Conservation (phyloP, 345 rosid species). For the Euclidium syriacum region DNA sequence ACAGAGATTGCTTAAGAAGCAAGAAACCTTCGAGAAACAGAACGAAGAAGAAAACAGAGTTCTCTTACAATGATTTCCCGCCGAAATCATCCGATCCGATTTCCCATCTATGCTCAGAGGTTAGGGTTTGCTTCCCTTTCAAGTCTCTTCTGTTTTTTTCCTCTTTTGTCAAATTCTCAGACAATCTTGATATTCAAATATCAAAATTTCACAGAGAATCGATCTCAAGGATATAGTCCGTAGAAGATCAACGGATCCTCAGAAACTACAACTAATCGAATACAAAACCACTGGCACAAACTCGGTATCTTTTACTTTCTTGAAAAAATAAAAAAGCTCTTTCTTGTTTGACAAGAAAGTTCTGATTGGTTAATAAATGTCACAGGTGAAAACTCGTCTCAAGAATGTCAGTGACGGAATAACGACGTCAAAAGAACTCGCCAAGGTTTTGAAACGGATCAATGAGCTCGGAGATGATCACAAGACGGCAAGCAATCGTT, state of each 20-base stretch:
- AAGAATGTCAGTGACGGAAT: conserved; percentile 61
- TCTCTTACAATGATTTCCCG: conserved; percentile 27
- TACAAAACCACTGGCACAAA: conserved; percentile 9
- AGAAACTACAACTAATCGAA: conserved; percentile 4
- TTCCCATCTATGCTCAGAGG: conserved; percentile 51
- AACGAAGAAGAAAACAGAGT: conserved; percentile 19
- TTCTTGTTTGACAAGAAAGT: neutral
- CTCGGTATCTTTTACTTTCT: conserved; percentile 10
- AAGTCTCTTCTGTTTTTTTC: neutral
- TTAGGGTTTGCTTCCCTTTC: conserved; percentile 23
- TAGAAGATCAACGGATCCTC: conserved; percentile 3
- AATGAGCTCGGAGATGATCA: conserved; percentile 54
- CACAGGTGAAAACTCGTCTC: conserved; percentile 58
- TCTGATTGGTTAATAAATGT: neutral
- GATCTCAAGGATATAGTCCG: neutral
- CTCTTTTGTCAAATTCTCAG: neutral
- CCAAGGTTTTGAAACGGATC: conserved; percentile 60
- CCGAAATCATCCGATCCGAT: conserved; percentile 54
- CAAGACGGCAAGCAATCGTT: conserved; percentile 40
- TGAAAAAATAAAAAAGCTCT: neutral
- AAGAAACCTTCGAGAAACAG: conserved; percentile 36
- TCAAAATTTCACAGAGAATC: neutral
- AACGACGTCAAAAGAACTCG: conserved; percentile 67
- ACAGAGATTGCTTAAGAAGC: conserved; percentile 23
- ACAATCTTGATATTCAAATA: neutral